Base-by-base conservation (phyloP, 768 basidiomycete species). In the Xerocomellus intermedius region DNA sequence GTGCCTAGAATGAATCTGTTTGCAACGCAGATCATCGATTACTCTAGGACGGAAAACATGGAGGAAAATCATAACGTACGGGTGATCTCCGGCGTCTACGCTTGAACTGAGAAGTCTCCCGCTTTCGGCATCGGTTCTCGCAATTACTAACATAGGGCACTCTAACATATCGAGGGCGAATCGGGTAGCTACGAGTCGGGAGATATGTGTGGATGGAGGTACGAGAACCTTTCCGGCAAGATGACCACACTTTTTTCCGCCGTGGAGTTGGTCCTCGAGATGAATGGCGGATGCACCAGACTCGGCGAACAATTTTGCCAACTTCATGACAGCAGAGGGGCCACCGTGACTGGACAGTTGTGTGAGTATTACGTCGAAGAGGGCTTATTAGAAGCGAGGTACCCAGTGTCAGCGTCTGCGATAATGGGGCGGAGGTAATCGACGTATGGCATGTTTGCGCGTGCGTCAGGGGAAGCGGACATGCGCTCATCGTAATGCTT, bases 391-490 rank as follows among this genome's bases (percentile, higher is more conserved):
- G 10, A 37, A 56, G 42, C 21, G 51, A 69, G 77, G 64, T 63
- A 92, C 92, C 94, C 94, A 48, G 94, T 95, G 74, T 96, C 94
- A 24, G 86, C 94, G 67, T 97, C 94, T 13, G 94, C 94, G 60
- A 98, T 88, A 61, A 98, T 95, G 26, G 94, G 94, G 48, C 91
- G 80, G 42, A 97, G 76, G 68, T 95, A 96, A 68, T 96, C 94
- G 38, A 91, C 75, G 65, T 88, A 90, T 44, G 86, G 82, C 79
- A 90, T 79, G 56, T 84, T 84, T 28, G 78, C 79, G 47, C 89
- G 79, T 56, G 82, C 78, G 59, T 86, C 86, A 5, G 79, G 74
- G 26, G 85, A 77, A 37, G 82, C 77, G 16, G 80, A 77, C 73
- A 91, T 77, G 32, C 93, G 84, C 63, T 92, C 91, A 64, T 95